Conservation (phyloP, 352 stramenopile species). For the Pythium brachiatum region DNA sequence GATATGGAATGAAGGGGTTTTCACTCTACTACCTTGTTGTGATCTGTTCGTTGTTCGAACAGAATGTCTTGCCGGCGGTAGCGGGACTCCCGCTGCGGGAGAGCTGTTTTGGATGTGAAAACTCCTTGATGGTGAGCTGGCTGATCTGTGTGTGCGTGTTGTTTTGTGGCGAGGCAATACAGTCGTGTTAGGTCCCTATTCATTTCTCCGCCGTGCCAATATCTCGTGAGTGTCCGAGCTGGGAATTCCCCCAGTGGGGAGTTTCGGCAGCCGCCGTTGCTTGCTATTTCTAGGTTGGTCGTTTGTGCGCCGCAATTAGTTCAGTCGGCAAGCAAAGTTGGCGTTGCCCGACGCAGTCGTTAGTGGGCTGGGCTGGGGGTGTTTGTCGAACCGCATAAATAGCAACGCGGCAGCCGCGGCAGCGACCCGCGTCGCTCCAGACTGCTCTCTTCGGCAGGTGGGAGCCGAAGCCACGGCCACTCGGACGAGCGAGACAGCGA, state of each 20-base stretch:
- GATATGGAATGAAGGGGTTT: slow-evolving; percentile 21
- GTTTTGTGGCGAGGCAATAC: too few relatives aligned
- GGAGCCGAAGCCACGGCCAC: neutral
- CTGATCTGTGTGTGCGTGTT: too few relatives aligned
- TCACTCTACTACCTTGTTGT: neutral
- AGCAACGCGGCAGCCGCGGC: too few relatives aligned
- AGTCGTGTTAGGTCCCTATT: too few relatives aligned
- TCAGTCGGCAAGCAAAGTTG: neutral
- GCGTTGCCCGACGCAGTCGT: neutral
- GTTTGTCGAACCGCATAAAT: neutral
- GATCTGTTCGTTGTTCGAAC: too few relatives aligned
- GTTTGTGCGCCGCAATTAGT: neutral
- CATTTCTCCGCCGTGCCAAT: too few relatives aligned
- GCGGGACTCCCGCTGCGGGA: too few relatives aligned
- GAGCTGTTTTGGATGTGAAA: too few relatives aligned
- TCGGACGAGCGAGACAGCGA: neutral
- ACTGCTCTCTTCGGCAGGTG: neutral
- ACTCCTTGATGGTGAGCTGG: neutral
- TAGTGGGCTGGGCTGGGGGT: neutral
- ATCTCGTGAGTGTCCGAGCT: too few relatives aligned
- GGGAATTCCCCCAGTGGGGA: too few relatives aligned
- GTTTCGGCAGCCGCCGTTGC: too few relatives aligned
- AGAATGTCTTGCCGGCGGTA: too few relatives aligned
- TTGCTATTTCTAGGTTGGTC: neutral
- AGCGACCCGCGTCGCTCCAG: neutral